These are phyloP conservation scores for Tuber umbilicatum DNA, from an alignment of 495 filamentous ascomycete genomes.

Conservation along the genomic window DNA sequence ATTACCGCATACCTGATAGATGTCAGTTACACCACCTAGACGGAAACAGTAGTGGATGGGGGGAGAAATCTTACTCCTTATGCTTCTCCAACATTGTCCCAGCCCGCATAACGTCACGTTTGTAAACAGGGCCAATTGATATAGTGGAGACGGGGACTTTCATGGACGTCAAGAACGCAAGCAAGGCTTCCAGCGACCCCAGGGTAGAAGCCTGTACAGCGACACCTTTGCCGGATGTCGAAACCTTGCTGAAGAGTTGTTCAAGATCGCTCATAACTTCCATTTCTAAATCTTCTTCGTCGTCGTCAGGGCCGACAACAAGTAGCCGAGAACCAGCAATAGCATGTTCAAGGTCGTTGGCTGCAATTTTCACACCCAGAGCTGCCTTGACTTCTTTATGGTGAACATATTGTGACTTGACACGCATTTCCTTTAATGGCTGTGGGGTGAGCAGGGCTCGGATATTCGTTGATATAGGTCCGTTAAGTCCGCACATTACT, in stretches of 20 bases:
- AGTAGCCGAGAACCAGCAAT: slow-evolving; percentile 94
- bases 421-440: slow-evolving; percentile 83
- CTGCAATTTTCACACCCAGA: slow-evolving; percentile 96
- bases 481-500: slow-evolving; percentile 90
- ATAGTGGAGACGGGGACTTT: slow-evolving; percentile 98
- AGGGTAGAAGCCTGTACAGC: slow-evolving; percentile 96
- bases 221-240: slow-evolving; percentile 86
- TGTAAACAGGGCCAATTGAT: slow-evolving; percentile 95
- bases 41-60: neutral
- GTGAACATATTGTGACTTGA: slow-evolving; percentile 93
- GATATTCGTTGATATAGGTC: slow-evolving; percentile 89
- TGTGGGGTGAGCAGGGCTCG: slow-evolving; percentile 94
- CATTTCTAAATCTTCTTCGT: slow-evolving; percentile 92
- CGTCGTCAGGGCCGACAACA: slow-evolving; percentile 88
- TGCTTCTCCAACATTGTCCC: slow-evolving; percentile 95
- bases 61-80: slow-evolving; percentile 59
- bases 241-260: slow-evolving; percentile 79
- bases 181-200: slow-evolving; percentile 89
- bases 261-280: slow-evolving; percentile 95
- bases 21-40: neutral
- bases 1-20: slow-evolving; percentile 62
- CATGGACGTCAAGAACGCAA: slow-evolving; percentile 87
- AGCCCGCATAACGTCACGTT: slow-evolving; percentile 95
- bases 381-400: slow-evolving; percentile 99
- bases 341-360: slow-evolving; percentile 89